phyloP scores from a whole-genome alignment of 148 eudicot genomes.

The Vaccinium darrowii region DNA sequence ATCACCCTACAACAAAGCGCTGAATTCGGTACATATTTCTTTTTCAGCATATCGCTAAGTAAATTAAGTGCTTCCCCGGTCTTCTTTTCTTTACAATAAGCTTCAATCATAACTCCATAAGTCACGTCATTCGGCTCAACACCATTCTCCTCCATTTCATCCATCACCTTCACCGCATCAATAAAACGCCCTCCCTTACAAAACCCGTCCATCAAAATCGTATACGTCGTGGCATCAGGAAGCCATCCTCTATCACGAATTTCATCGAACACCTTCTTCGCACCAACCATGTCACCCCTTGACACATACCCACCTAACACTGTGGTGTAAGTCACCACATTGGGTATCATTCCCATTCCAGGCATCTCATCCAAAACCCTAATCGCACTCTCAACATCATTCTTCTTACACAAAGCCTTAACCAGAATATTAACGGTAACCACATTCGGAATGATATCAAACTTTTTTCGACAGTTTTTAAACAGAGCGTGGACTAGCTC shows the following conservation, averaged over 20 bases:
- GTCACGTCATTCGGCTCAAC: slow-evolving; percentile 71
- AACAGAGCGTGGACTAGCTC: slow-evolving; percentile 61
- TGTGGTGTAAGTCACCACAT: slow-evolving; percentile 75
- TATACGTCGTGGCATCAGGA: slow-evolving; percentile 81
- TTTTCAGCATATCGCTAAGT: slow-evolving; percentile 78
- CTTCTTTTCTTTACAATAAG: slow-evolving; percentile 67
- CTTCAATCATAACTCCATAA: slow-evolving; percentile 80
- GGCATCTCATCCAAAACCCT: slow-evolving; percentile 77
- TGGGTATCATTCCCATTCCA: slow-evolving; percentile 69
- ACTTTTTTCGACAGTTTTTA: slow-evolving; percentile 43
- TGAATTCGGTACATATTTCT: slow-evolving; percentile 55
- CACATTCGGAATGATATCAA: slow-evolving; percentile 63
- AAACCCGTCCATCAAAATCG: slow-evolving; percentile 79
- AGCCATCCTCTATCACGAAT: slow-evolving; percentile 76
- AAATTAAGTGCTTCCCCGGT: slow-evolving; percentile 72
- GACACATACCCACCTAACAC: slow-evolving; percentile 62
- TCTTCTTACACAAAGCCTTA: slow-evolving; percentile 64
- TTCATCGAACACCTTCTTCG: slow-evolving; percentile 60
- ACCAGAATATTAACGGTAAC: slow-evolving; percentile 68
- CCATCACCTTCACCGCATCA: slow-evolving; percentile 84
- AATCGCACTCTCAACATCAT: slow-evolving; percentile 59
- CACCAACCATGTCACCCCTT: slow-evolving; percentile 60
- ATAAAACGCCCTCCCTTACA: slow-evolving; percentile 57
- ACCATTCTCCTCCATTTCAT: slow-evolving; percentile 81
- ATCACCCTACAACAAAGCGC: slow-evolving; percentile 73